Evolutionary conservation across 2,329 filamentous ascomycete species (phyloP), one percentile per base, ranked within the genome.

Genomic region (Alternaria atra): DNA sequence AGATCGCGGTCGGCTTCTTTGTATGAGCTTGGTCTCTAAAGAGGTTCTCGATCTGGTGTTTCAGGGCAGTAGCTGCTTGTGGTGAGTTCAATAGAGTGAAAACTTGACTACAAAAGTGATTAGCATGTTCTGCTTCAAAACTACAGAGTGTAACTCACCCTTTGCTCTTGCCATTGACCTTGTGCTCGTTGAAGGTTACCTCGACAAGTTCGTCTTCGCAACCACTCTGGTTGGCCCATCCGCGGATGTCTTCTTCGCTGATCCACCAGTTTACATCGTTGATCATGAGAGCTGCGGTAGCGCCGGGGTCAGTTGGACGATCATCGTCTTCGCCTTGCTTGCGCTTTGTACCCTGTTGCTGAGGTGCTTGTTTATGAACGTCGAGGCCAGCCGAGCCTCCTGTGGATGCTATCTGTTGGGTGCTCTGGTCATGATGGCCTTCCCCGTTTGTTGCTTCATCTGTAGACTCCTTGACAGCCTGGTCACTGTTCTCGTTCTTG

Each of bases 111-210:
- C 53, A 55, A 27, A 13, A 42, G 17, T 12, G 52, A 56, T 73
- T 34, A 74, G 66, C 46, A 39, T 40, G 25, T 34, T 42, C 25
- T 12, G 4, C 3, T 8, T 39, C 23, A 4, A 23, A 20, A 30
- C 6, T 1, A 4, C 39, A 6, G 8, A 51, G 32, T 32, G 20
- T 20, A 15, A 80, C 89, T 66, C 85, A 97, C 94, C 95, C 94
- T 83, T 98, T 97, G 81, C 93, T 97, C 82, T 99, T 99, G 70
- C 95, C 95, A 70, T 99, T 99, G 48, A 98, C 94, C 78, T 99
- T 99, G 80, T 98, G 95, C 78, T 99, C 95, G 73, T 93, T 97
- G 78, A 98, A 99, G 0, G 94, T 97, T 52, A 99, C 88, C 63
- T 98, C 95, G 72, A 92, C 93, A 17, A 98, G 82, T 73, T 97